These are phyloP conservation scores for Plicaturopsis crispa DNA, from an alignment of 768 basidiomycete genomes.

Conservation along the genomic window DNA sequence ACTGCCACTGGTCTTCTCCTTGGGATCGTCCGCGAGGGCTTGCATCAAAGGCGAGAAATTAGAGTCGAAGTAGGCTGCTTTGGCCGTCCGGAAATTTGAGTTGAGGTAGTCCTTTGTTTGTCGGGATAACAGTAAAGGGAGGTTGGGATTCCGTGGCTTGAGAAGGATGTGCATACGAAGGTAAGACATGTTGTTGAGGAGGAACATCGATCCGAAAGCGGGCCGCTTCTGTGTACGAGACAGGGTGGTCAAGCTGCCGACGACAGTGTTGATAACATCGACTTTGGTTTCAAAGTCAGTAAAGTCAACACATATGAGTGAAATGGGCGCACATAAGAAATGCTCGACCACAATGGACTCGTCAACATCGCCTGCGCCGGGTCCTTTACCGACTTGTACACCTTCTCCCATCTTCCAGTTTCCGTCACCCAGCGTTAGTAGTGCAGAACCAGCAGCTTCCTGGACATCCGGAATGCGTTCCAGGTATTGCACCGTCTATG, in stretches of 20 bases:
- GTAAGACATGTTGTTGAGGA: constrained; percentile 75
- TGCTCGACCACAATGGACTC: constrained; percentile 64
- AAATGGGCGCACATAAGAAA: constrained; percentile 51
- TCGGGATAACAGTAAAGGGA: constrained; percentile 48
- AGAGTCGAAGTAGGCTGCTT: constrained; percentile 77
- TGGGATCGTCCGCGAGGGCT: constrained; percentile 48
- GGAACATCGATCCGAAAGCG: constrained; percentile 65
- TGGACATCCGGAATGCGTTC: constrained; percentile 65
- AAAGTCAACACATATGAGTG: constrained; percentile 1
- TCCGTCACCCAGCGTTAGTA: constrained; percentile 72
- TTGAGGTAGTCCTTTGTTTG: constrained; percentile 56
- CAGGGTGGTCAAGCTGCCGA: constrained; percentile 55
- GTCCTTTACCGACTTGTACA: constrained; percentile 46
- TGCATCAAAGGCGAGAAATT: constrained; percentile 79
- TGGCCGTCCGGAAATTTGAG: constrained; percentile 71
- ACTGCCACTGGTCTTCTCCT: constrained; percentile 22
- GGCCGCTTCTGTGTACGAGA: constrained; percentile 50
- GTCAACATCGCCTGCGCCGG: constrained; percentile 43
- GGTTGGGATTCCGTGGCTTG: constrained; percentile 36
- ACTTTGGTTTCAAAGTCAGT: constrained; percentile 28
- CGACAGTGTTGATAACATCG: constrained; percentile 64
- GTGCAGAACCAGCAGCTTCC: constrained; percentile 55
- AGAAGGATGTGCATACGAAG: constrained; percentile 53
- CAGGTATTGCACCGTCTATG: constrained; percentile 61
- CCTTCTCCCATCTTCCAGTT: constrained; percentile 93